These are phyloP conservation scores for Edaphochlamys debaryana DNA, from an alignment of 139 green algal genomes.

Conservation along the genomic window DNA sequence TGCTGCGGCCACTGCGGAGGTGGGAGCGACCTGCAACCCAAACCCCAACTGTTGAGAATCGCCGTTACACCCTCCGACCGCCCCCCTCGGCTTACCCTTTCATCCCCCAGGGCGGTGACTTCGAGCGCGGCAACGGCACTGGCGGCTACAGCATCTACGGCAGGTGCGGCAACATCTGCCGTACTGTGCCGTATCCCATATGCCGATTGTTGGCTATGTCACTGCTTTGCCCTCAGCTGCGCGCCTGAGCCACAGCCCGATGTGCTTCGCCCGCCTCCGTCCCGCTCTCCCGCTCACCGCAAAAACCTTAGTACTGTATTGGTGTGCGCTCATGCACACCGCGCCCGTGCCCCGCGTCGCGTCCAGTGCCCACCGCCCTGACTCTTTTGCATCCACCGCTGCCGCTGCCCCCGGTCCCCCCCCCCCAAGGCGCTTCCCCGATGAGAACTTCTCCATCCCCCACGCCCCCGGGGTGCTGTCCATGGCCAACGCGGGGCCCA, in stretches of 20 bases:
- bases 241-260: too few species aligned
- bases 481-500: slow-evolving; percentile 88
- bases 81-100: too few species aligned
- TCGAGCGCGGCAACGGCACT: slow-evolving; percentile 65
- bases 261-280: neutral
- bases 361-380: neutral
- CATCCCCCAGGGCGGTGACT: slow-evolving; percentile 53
- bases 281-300: too few species aligned
- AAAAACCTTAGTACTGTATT: too few species aligned
- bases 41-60: too few species aligned
- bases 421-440: slow-evolving; percentile 11
- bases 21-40: too few species aligned
- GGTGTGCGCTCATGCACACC: too few species aligned
- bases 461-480: slow-evolving; percentile 72
- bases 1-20: too few species aligned
- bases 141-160: slow-evolving; percentile 77
- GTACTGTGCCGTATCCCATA: neutral
- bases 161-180: slow-evolving; percentile 1
- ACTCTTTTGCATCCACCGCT: neutral
- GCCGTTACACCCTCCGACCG: too few species aligned
- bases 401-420: too few species aligned
- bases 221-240: too few species aligned
- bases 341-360: neutral
- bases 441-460: slow-evolving; percentile 54
- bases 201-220: too few species aligned